Conservation (phyloP, 805 yeast species). For the Yarrowia yakushimensis region DNA sequence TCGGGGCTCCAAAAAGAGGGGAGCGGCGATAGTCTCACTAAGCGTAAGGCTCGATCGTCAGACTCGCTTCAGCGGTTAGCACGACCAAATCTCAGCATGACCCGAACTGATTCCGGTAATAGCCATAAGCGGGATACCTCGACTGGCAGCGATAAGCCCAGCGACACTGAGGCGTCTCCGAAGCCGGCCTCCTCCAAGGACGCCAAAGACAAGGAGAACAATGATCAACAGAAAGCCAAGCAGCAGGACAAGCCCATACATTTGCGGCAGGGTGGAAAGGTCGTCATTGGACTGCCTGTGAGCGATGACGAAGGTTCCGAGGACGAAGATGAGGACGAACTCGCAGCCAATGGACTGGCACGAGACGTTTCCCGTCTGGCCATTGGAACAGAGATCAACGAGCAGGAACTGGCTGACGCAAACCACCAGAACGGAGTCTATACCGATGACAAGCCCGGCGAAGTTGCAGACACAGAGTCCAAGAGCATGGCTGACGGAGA, state of each 20-base stretch:
- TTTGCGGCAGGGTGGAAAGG: conserved; percentile 11
- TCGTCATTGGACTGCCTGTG: conserved; percentile 10
- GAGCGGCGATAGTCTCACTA: conserved; percentile 19
- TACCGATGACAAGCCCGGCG: neutral
- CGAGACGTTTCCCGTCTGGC: neutral
- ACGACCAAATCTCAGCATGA: conserved; percentile 14
- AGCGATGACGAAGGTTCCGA: conserved; percentile 10
- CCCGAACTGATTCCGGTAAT: neutral
- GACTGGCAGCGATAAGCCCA: neutral
- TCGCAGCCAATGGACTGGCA: neutral
- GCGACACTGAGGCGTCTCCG: neutral
- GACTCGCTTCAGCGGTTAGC: conserved; percentile 14
- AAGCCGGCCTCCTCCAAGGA: neutral
- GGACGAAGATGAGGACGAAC: neutral
- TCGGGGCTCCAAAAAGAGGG: neutral
- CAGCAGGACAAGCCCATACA: conserved; percentile 3
- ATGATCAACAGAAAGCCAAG: neutral
- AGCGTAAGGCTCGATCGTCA: conserved; percentile 16
- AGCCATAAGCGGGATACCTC: conserved; percentile 4
- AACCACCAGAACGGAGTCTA: neutral
- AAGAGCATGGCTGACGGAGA: conserved; percentile 7
- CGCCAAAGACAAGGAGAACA: neutral
- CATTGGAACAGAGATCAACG: conserved; percentile 6
- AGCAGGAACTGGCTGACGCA: conserved; percentile 15
- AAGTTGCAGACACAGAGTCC: conserved; percentile 3